A percentile compares a stretch with the other conserved stretches of the same genome.
These are phyloP conservation scores for Candida nitratophila DNA, from an alignment of 805 yeast genomes.

Conservation along the genomic window DNA sequence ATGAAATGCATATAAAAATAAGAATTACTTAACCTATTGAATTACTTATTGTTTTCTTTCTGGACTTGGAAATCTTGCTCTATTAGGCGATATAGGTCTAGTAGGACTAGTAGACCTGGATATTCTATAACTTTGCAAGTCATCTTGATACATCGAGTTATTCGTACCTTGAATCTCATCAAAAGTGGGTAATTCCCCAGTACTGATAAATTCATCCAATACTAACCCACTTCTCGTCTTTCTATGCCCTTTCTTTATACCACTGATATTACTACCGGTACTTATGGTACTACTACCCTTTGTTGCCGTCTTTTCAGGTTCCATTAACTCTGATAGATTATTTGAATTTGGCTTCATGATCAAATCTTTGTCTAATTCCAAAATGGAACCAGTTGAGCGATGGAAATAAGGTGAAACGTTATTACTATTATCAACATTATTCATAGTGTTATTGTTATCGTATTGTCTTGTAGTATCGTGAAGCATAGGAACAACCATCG, in stretches of 20 bases:
- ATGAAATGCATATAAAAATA: no score
- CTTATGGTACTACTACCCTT: constrained; percentile 3
- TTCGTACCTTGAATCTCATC: constrained; percentile 6
- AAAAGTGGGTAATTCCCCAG: constrained; percentile 14
- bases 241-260: constrained; percentile 12
- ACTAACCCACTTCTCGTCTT: constrained; percentile 17
- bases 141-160: constrained; percentile 17
- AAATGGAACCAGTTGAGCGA: neutral
- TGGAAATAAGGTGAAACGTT: neutral
- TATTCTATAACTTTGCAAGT: constrained; percentile 6
- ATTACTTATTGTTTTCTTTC: neutral
- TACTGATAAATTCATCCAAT: constrained; percentile 22
- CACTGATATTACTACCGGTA: constrained; percentile 1
- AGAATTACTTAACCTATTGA: no score
- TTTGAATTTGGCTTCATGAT: neutral
- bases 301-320: constrained; percentile 17
- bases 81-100: constrained; percentile 1
- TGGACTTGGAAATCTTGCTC: constrained; percentile 6
- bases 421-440: neutral
- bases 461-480: neutral
- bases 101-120: constrained; percentile 9
- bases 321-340: constrained; percentile 8
- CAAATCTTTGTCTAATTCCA: neutral
- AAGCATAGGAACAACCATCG: no score
- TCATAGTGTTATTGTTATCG: neutral